phyloP scores from a whole-genome alignment of 2,329 filamentous ascomycete species.

The Penicillium sp. region DNA sequence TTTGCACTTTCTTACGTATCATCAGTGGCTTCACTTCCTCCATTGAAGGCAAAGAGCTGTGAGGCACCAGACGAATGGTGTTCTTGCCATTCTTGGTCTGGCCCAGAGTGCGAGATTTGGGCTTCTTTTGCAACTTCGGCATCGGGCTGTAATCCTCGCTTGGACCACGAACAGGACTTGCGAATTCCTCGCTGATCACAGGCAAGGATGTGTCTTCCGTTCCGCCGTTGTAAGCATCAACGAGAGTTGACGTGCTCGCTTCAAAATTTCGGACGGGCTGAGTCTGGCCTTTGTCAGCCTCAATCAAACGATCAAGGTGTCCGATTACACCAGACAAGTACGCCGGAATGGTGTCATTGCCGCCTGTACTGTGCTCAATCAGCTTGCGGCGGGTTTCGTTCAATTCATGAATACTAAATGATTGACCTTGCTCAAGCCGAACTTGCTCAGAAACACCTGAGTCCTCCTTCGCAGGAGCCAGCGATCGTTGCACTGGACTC shows the following conservation, averaged over 20 bases:
- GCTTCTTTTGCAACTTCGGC: slow-evolving; percentile 5
- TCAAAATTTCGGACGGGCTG: slow-evolving; percentile 1
- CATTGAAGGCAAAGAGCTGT: slow-evolving; percentile 44
- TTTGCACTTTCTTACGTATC: slow-evolving; percentile 45
- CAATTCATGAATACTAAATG: slow-evolving; percentile 50
- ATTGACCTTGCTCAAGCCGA: slow-evolving; percentile 45
- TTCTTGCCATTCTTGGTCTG: slow-evolving; percentile 25
- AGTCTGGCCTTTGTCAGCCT: slow-evolving; percentile 29
- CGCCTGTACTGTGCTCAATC: slow-evolving; percentile 45
- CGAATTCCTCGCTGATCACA: slow-evolving; percentile 47
- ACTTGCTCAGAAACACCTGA: slow-evolving; percentile 34
- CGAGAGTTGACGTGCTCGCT: slow-evolving; percentile 3
- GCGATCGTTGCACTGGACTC: slow-evolving; percentile 23
- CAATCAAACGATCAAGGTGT: slow-evolving; percentile 54
- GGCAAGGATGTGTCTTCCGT: slow-evolving; percentile 35
- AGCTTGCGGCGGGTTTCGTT: slow-evolving; percentile 55
- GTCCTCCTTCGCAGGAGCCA: slow-evolving; percentile 19
- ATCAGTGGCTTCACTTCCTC: slow-evolving; percentile 48
- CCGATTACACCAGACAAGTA: slow-evolving; percentile 56
- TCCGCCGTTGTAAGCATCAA: slow-evolving; percentile 15
- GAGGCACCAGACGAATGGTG: slow-evolving; percentile 54
- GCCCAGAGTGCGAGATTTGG: not conserved
- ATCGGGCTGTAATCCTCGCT: slow-evolving; percentile 9
- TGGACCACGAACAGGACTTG: slow-evolving; percentile 11
- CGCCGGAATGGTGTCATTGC: slow-evolving; percentile 39